phyloP scores from a whole-genome alignment of 306 rosid species.

The Canavalia gladiata region DNA sequence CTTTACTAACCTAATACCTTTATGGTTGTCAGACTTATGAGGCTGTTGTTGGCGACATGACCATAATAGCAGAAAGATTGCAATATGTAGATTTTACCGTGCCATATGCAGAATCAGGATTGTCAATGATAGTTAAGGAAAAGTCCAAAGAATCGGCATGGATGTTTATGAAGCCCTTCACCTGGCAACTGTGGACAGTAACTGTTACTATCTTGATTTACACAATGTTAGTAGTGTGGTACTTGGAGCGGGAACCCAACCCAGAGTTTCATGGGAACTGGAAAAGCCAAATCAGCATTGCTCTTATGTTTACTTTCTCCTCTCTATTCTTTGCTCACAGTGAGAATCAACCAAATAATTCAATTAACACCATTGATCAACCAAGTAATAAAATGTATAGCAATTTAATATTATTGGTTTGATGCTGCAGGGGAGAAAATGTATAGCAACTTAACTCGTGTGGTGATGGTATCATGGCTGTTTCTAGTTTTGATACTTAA shows the following conservation, averaged over 20 bases:
- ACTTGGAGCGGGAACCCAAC: slow-evolving; percentile 63
- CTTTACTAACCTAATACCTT: slow-evolving; percentile 10
- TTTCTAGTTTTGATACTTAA: slow-evolving; percentile 64
- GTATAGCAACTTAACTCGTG: slow-evolving; percentile 55
- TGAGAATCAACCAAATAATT: slow-evolving; percentile 53
- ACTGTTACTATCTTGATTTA: slow-evolving; percentile 58
- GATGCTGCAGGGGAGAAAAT: slow-evolving; percentile 63
- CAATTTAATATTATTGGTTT: slow-evolving; percentile 44
- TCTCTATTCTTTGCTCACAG: slow-evolving; percentile 83
- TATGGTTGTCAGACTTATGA: slow-evolving; percentile 60
- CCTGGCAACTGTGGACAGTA: slow-evolving; percentile 70
- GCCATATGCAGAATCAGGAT: slow-evolving; percentile 74
- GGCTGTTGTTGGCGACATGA: slow-evolving; percentile 72
- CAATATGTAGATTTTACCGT: slow-evolving; percentile 69
- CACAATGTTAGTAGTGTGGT: slow-evolving; percentile 70
- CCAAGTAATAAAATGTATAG: slow-evolving; percentile 63
- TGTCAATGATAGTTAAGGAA: slow-evolving; percentile 66
- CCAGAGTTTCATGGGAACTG: slow-evolving; percentile 64
- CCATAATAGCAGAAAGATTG: slow-evolving; percentile 59
- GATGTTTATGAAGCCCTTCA: slow-evolving; percentile 78
- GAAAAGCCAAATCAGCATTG: slow-evolving; percentile 66
- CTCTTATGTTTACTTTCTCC: slow-evolving; percentile 74
- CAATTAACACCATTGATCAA: slow-evolving; percentile 11
- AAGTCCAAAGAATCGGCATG: slow-evolving; percentile 54
- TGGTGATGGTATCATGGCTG: slow-evolving; percentile 68